These are phyloP conservation scores for Fraxinus velutina DNA, from an alignment of 305 asterid genomes.

Conservation along the genomic window DNA sequence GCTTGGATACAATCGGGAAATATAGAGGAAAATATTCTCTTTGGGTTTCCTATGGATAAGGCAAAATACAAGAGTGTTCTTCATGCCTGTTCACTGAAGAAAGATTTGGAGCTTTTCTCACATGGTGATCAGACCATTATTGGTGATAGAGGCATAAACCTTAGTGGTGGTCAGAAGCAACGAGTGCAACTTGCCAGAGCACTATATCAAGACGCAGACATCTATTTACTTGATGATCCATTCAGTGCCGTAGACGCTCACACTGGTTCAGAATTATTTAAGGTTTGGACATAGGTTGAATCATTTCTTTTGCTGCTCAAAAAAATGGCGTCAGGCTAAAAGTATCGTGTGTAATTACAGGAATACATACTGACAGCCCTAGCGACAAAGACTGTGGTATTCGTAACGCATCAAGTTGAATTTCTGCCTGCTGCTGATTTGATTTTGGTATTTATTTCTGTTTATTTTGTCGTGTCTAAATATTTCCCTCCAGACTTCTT, in stretches of 20 bases:
- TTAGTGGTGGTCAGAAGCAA: constrained; percentile 84
- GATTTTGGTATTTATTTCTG: constrained; percentile 64
- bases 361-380: constrained; percentile 85
- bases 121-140: constrained; percentile 78
- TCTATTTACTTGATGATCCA: constrained; percentile 76
- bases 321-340: constrained; percentile 27
- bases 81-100: constrained; percentile 73
- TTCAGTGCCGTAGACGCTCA: constrained; percentile 87
- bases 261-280: constrained; percentile 79
- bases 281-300: constrained; percentile 39
- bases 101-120: constrained; percentile 66
- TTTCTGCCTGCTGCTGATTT: constrained; percentile 87
- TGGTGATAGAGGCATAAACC: constrained; percentile 81
- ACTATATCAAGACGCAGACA: constrained; percentile 72
- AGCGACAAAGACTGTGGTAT: constrained; percentile 69
- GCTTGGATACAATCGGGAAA: constrained; percentile 99
- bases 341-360: constrained; percentile 44
- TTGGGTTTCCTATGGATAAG: constrained; percentile 93
- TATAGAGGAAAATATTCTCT: constrained; percentile 84
- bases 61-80: constrained; percentile 78
- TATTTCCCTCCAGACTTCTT: background rate
- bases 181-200: constrained; percentile 81
- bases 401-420: constrained; percentile 95
- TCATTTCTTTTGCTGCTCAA: background rate
- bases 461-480: background rate